These are phyloP conservation scores for Parascedosporium putredinis DNA, from an alignment of 2,329 filamentous ascomycete genomes.

Conservation along the genomic window DNA sequence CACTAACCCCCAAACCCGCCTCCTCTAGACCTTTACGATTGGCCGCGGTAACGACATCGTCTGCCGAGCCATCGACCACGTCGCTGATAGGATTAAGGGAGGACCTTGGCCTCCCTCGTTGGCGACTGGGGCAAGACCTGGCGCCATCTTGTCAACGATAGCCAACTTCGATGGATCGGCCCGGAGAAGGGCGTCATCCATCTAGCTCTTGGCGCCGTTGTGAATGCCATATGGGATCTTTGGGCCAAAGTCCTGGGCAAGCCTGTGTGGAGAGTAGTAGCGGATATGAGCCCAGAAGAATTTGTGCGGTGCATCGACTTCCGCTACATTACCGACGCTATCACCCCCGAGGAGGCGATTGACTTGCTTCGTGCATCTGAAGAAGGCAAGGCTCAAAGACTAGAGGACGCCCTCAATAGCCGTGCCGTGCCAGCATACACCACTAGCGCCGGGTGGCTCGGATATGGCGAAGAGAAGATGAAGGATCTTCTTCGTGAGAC, in stretches of 20 bases:
- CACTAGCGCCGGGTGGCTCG: conserved; percentile 84
- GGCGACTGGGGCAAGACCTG: conserved; percentile 79
- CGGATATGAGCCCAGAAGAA: conserved; percentile 82
- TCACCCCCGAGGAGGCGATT: conserved; percentile 76
- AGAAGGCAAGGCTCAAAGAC: conserved; percentile 56
- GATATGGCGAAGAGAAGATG: conserved; percentile 84
- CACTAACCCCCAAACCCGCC: neutral
- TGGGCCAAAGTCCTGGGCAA: conserved; percentile 82
- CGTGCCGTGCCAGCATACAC: conserved; percentile 83
- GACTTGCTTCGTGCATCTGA: conserved; percentile 57
- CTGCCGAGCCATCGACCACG: conserved; percentile 69
- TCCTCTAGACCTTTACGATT: conserved; percentile 60
- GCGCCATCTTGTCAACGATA: conserved; percentile 85
- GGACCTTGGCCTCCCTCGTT: conserved; percentile 66
- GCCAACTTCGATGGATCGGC: conserved; percentile 85
- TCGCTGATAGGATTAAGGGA: conserved; percentile 65
- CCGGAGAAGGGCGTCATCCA: conserved; percentile 93
- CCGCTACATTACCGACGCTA: conserved; percentile 86
- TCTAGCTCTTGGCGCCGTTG: conserved; percentile 77
- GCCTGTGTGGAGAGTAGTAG: conserved; percentile 83
- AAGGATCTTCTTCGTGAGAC: conserved; percentile 63
- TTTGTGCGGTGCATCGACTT: conserved; percentile 86
- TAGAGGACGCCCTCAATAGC: conserved; percentile 63
- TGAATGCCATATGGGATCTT: conserved; percentile 92
- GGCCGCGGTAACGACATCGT: conserved; percentile 89